phyloP scores from a whole-genome alignment of 805 yeast species.

The Cyberlindnera bimundalis region DNA sequence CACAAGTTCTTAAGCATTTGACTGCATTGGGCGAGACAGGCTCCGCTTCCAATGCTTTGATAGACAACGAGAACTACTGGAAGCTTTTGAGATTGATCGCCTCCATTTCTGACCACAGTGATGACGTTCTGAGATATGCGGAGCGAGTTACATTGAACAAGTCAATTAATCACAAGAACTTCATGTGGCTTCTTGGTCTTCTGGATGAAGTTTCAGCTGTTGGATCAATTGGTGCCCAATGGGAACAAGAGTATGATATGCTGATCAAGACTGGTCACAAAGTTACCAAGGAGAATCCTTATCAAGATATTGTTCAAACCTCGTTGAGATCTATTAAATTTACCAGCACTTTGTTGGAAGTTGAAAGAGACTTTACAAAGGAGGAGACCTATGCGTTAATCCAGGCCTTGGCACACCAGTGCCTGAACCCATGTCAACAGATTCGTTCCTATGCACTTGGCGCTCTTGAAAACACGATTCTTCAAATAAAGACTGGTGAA shows the following conservation, averaged over 20 bases:
- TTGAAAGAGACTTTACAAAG: slow-evolving; percentile 30
- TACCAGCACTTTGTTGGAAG: slow-evolving; percentile 48
- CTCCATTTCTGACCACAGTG: slow-evolving; percentile 40
- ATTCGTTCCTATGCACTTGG: slow-evolving; percentile 63
- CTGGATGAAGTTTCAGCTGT: slow-evolving; percentile 77
- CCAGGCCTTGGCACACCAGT: slow-evolving; percentile 85
- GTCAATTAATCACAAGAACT: slow-evolving; percentile 46
- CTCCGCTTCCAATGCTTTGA: slow-evolving; percentile 29
- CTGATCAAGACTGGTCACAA: slow-evolving; percentile 42
- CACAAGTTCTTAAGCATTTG: slow-evolving; percentile 22
- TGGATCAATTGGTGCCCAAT: slow-evolving; percentile 75
- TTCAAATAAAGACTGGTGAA: slow-evolving; percentile 31
- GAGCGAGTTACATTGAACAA: slow-evolving; percentile 35
- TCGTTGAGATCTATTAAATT: slow-evolving; percentile 61
- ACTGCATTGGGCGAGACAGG: slow-evolving; percentile 5
- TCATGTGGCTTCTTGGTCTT: slow-evolving; percentile 63
- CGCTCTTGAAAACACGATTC: slow-evolving; percentile 48
- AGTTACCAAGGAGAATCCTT: slow-evolving; percentile 43
- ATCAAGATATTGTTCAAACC: slow-evolving; percentile 50
- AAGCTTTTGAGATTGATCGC: slow-evolving; percentile 47
- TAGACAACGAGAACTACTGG: slow-evolving; percentile 56
- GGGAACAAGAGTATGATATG: slow-evolving; percentile 61
- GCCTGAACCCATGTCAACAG: slow-evolving; percentile 83
- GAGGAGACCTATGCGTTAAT: slow-evolving; percentile 52
- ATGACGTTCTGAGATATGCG: slow-evolving; percentile 44